Conservation (phyloP, 1,139 yeast species). For the Yamadazyma friedrichii region DNA sequence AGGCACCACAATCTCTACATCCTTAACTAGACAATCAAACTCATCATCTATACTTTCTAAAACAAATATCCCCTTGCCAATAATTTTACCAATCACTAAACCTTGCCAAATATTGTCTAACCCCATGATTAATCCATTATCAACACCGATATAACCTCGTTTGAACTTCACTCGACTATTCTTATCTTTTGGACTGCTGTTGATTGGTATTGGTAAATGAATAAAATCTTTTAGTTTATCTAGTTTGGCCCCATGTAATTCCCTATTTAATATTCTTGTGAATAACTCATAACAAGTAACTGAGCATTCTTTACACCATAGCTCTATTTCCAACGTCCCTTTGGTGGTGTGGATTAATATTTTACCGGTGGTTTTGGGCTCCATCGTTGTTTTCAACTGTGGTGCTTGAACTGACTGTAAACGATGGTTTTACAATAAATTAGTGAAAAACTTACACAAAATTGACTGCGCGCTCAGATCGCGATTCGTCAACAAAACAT, state of each 20-base stretch:
- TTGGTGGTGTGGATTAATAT: constrained; percentile 56
- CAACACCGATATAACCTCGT: constrained; percentile 54
- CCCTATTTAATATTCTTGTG: constrained; percentile 44
- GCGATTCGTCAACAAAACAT: constrained; percentile 3
- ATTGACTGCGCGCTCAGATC: background rate
- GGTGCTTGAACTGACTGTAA: too few relatives aligned
- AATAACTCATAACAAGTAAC: constrained; percentile 47
- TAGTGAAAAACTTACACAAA: background rate
- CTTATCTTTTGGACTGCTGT: constrained; percentile 32
- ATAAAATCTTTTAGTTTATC: constrained; percentile 1
- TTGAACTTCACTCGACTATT: constrained; percentile 55
- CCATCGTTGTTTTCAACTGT: constrained; percentile 19
- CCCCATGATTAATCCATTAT: constrained; percentile 2
- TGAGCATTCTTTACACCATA: constrained; percentile 76
- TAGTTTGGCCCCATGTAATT: constrained; percentile 31
- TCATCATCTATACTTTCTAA: constrained; percentile 56
- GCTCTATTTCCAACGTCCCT: constrained; percentile 59
- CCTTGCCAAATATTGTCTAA: constrained; percentile 1
- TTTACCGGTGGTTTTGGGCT: constrained; percentile 63
- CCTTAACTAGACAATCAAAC: constrained; percentile 38
- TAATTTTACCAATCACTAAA: constrained; percentile 55
- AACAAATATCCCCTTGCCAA: constrained; percentile 58
- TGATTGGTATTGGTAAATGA: background rate
- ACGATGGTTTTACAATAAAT: too few relatives aligned
- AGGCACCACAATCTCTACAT: constrained; percentile 36